These are phyloP conservation scores for Colletotrichum magnum DNA, from an alignment of 2,329 filamentous ascomycete species.

Conservation along the genomic window DNA sequence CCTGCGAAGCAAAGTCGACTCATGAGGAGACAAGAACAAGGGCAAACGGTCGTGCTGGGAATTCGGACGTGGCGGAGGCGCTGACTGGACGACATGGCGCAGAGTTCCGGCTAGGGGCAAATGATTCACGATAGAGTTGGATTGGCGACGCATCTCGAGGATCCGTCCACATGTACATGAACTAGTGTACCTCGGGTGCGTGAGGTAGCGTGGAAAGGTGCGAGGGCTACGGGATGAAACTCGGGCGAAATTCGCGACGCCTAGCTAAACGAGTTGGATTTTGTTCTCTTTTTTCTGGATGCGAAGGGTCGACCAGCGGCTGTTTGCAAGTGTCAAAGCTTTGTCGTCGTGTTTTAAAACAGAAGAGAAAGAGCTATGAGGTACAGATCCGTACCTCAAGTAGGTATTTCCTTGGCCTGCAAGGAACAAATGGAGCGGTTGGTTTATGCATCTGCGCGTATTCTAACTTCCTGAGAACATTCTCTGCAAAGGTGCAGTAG, in stretches of 20 bases:
- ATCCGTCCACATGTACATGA: conserved; percentile 12
- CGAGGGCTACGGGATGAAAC: not conserved
- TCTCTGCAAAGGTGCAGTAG: too few species aligned
- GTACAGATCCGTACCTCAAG: not conserved
- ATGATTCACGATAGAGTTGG: conserved; percentile 25
- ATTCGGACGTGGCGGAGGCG: not conserved
- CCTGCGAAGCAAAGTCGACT: not conserved
- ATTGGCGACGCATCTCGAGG: not conserved
- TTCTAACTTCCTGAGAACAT: too few species aligned
- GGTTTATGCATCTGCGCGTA: too few species aligned
- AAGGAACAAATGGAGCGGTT: not conserved
- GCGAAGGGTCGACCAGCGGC: not conserved
- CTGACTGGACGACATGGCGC: conserved; percentile 1
- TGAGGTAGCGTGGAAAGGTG: not conserved
- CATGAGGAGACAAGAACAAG: not conserved
- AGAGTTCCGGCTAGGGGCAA: not conserved
- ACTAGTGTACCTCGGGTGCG: not conserved
- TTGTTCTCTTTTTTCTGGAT: not conserved
- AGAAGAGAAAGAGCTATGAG: not conserved
- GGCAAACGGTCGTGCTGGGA: not conserved
- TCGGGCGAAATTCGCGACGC: not conserved
- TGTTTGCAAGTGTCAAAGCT: not conserved
- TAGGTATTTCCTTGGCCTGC: not conserved
- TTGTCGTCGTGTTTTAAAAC: not conserved
- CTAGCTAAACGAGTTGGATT: not conserved